Percentiles rank a stretch among this genome's conserved stretches.
Conservation (phyloP, 495 filamentous ascomycete genomes). For the Pyronema domesticum region DNA sequence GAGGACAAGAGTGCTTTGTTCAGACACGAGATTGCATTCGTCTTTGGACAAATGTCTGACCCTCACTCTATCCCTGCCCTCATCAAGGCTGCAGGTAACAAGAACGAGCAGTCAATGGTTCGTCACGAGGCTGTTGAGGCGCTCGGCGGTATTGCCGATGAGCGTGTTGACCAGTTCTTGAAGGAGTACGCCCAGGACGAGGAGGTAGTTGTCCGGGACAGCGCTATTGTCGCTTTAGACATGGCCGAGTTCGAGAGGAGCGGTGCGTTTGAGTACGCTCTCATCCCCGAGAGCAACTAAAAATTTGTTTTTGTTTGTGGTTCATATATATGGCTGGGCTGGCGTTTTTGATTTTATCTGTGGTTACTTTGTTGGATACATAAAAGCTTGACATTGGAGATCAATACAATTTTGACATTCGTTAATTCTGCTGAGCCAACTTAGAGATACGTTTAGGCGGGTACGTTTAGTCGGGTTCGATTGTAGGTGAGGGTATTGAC, state of each 20-base stretch:
- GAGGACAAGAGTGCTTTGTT: conserved; percentile 81
- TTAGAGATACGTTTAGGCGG: too few species aligned
- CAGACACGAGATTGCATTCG: conserved; percentile 93
- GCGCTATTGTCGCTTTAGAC: conserved; percentile 83
- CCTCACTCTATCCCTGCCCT: conserved; percentile 90
- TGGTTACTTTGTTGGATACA: too few species aligned
- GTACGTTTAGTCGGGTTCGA: too few species aligned
- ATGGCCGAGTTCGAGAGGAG: conserved; percentile 96
- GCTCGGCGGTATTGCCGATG: conserved; percentile 84
- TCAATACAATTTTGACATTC: too few species aligned
- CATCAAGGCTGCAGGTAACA: conserved; percentile 55
- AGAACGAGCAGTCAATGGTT: conserved; percentile 81
- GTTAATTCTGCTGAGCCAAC: too few species aligned
- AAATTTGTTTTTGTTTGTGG: too few species aligned
- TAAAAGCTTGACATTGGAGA: too few species aligned
- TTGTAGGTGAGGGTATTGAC: too few species aligned
- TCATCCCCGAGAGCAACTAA: conserved; percentile 43
- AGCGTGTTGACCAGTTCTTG: conserved; percentile 74
- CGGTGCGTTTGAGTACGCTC: conserved; percentile 73
- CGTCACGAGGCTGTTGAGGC: conserved; percentile 95
- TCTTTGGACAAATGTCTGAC: conserved; percentile 90
- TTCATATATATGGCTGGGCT: too few species aligned
- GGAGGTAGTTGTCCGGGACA: conserved; percentile 86
- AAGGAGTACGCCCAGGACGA: conserved; percentile 72
- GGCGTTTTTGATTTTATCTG: too few species aligned